A percentile compares a stretch with the other conserved stretches of the same genome.
Evolutionary conservation across 2,329 filamentous ascomycete genomes (phyloP).

Genomic region (Ceratocystis alfenasii): DNA sequence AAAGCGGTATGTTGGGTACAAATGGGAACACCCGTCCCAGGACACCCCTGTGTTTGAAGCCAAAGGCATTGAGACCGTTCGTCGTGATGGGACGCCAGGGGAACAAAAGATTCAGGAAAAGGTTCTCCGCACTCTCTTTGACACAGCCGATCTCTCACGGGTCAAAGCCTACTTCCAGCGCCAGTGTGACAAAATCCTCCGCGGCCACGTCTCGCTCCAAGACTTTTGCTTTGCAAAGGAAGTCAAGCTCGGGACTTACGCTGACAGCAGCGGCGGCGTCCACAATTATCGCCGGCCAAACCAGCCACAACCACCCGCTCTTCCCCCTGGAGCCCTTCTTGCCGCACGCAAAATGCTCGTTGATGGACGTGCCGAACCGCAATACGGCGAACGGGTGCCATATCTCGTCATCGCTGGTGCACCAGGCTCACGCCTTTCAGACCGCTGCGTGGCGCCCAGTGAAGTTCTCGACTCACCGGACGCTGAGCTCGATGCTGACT

Average conservation of each 20-base stretch:
- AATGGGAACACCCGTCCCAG: slow-evolving; percentile 73
- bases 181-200: slow-evolving; percentile 88
- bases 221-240: slow-evolving; percentile 95
- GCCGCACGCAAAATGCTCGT: slow-evolving; percentile 75
- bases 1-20: slow-evolving; percentile 96
- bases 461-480: slow-evolving; percentile 64
- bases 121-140: slow-evolving; percentile 76
- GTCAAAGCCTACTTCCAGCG: slow-evolving; percentile 83
- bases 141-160: slow-evolving; percentile 75
- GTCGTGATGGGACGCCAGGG: slow-evolving; percentile 84
- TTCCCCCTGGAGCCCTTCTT: slow-evolving; percentile 79
- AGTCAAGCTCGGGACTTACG: slow-evolving; percentile 77
- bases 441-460: slow-evolving; percentile 83
- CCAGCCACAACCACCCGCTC: slow-evolving; percentile 31
- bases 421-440: slow-evolving; percentile 71
- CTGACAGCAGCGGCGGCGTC: slow-evolving; percentile 32
- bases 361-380: slow-evolving; percentile 76
- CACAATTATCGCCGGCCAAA: background rate
- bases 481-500: slow-evolving; percentile 77
- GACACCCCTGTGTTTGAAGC: slow-evolving; percentile 81
- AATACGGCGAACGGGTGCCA: slow-evolving; percentile 88
- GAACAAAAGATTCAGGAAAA: slow-evolving; percentile 96
- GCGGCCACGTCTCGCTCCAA: slow-evolving; percentile 73
- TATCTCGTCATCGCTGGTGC: slow-evolving; percentile 88
- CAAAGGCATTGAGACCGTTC: slow-evolving; percentile 95